Percentiles rank a stretch among this genome's conserved stretches.
Conservation (phyloP, 345 rosid species). For the Citrus glauca region DNA sequence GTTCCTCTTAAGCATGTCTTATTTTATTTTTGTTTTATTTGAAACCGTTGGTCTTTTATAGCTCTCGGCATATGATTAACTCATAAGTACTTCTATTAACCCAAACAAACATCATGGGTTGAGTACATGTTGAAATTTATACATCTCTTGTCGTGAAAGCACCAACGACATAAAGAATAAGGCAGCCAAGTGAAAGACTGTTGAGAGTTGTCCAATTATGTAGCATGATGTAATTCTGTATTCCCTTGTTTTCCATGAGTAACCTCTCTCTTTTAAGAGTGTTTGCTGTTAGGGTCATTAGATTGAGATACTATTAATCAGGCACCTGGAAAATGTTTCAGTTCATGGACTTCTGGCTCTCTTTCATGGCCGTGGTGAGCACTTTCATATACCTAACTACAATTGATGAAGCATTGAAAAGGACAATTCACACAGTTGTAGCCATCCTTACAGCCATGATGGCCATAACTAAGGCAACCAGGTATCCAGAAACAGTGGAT, state of each 20-base stretch:
- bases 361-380: slow-evolving; percentile 96
- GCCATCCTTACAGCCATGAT: slow-evolving; percentile 87
- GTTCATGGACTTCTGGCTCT: slow-evolving; percentile 99
- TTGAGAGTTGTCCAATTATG: slow-evolving; percentile 1
- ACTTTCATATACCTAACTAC: slow-evolving; percentile 79
- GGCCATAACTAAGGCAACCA: slow-evolving; percentile 93
- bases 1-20: background rate
- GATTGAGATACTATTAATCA: slow-evolving; percentile 18
- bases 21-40: background rate
- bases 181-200: background rate
- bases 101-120: background rate
- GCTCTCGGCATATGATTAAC: background rate
- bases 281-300: background rate
- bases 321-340: slow-evolving; percentile 36
- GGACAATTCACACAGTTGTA: slow-evolving; percentile 76
- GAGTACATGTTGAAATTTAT: background rate
- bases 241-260: background rate
- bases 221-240: background rate
- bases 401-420: slow-evolving; percentile 62
- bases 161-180: background rate
- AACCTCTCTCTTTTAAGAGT: background rate
- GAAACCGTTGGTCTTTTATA: background rate
- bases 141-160: background rate
- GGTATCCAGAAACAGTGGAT: slow-evolving; percentile 38
- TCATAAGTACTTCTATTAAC: background rate